Base-by-base conservation (phyloP, 2,329 filamentous ascomycete species). In the Penicillium vulpinum region DNA sequence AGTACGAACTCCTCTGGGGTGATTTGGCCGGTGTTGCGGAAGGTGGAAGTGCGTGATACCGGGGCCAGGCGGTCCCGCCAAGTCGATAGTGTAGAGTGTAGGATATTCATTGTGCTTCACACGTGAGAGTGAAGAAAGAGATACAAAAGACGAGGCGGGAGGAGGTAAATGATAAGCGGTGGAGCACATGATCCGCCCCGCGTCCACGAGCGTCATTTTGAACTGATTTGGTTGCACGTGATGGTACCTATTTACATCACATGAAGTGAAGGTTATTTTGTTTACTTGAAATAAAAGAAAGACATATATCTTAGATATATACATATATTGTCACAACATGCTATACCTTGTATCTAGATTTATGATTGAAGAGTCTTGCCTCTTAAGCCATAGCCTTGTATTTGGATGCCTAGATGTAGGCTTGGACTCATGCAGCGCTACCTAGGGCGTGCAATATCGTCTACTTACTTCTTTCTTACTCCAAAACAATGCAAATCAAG, bases 1-100 rank as follows among this genome's bases (percentile, higher is more conserved):
- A 90, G 88, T 49, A 97, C 83, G 76, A 99, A 99, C 82, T 99
- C 94, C 71, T 97, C 93, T 18, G 93, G 93, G 0, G 93, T 97
- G 77, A 99, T 94, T 79, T 97, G 90, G 64, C 94, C 94, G 5
- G 92, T 96, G 68, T 86, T 84, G 67, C 93, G 90, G 78, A 99
- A 99, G 63, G 91, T 97, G 4, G 93, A 97, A 51, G 87, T 95
- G 75, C 96, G 88, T 58, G 86, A 87, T 69, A 96, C 88, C 39
- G 92, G 92, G 13, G 93, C 91, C 77, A 95, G 93, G 67, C 88
- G 88, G 78, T 97, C 94, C 67, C 93, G 90, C 71, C 96, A 87
- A 67, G 88, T 91, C 76, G 96, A 94, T 74, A 97, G 88, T 50
- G 91, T 93, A 54, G 92, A 96, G 77, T 95, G 91, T 70, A 97